Evolutionary conservation across 225 moss, liverwort and hornwort species (phyloP), one percentile per base, ranked within the genome.

Genomic region (Asterella californica): DNA sequence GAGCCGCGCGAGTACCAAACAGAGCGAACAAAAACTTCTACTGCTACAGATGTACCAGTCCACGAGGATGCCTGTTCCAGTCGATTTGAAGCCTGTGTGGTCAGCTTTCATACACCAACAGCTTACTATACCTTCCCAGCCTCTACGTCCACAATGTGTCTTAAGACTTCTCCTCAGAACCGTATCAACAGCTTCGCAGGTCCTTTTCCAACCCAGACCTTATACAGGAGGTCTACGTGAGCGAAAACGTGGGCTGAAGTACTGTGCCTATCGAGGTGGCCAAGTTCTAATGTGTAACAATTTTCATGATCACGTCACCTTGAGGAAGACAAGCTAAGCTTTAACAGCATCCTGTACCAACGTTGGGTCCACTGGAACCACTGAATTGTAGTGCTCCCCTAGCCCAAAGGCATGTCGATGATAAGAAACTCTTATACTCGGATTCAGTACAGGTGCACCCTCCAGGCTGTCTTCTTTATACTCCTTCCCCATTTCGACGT

Each of bases 371-470:
- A 76, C 62, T 46, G 92, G 92, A 71, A 99, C 86, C 74, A 99
- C 95, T 36, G 99, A 99, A 83, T 93, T 99, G 84, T 93, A 99
- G 82, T 99, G 99, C 80, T 95, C 99, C 80, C 99, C 99, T 52
- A 99, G 88, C 59, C 95, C 95, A 86, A 95, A 99, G 66, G 99
- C 99, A 73, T 99, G 92, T 79, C 90, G 88, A 84, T 99, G 99
- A 85, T 92, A 99, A 18, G 99, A 95, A 71, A 95, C 78, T 82
- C 93, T 91, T 82, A 99, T 30, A 75, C 82, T 84, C 49, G 78
- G 77, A 29, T 77, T 74, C 37, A 63, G 75, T 57, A 69, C 69
- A 42, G 77, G 30, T 50, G 78, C 82, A 64, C 77, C 73, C 22
- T 85, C 87, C 25, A 75, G 61, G 49, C 70, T 80, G 27, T 89